Base-by-base conservation (phyloP, 768 basidiomycete genomes). In the Leccinum fibrillosum region DNA sequence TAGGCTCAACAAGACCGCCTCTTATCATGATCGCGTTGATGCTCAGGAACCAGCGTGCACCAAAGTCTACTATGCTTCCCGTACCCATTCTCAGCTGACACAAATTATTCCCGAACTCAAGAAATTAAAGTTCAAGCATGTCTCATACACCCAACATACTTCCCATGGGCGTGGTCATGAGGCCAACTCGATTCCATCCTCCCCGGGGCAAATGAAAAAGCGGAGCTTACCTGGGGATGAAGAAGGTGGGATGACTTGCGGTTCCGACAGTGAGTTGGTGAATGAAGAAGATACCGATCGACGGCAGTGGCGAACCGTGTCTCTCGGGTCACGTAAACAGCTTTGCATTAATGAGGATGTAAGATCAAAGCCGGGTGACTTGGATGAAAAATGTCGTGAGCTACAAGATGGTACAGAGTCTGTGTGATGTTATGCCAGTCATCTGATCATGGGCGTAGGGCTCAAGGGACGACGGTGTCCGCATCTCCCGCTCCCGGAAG, bases 51-150 rank as follows among this genome's bases (percentile, higher is more conserved):
- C 80, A 15, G 79, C 80, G 4, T 90, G 88, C 66, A 88, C 84
- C 37, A 90, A 93, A 78, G 88, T 98, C 59, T 97, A 86, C 71
- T 97, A 95, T 67, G 90, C 95, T 0, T 98, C 97, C 0, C 81
- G 96, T 32, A 99, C 96, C 1, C 96, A 99, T 73, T 95, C 95
- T 2, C 96, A 99, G 67, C 82, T 99, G 4, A 80, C 94, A 2
- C 96, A 99, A 70, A 80, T 98, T 4, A 78, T 94, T 17, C 88
- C 89, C 4, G 97, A 99, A 68, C 77, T 98, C 10, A 80, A 76
- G 42, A 89, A 85, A 64, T 82, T 96, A n/a, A 78, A 78, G 60
- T 70, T 94, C 69, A 69, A 73, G 17, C 54, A 75, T 50, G 54
- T 64, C 26, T 70, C 70, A 19, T 52, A 59, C 26, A 37, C 34